Evolutionary conservation across 495 filamentous ascomycete genomes (phyloP).

Genomic region (Amorphotheca resinae): DNA sequence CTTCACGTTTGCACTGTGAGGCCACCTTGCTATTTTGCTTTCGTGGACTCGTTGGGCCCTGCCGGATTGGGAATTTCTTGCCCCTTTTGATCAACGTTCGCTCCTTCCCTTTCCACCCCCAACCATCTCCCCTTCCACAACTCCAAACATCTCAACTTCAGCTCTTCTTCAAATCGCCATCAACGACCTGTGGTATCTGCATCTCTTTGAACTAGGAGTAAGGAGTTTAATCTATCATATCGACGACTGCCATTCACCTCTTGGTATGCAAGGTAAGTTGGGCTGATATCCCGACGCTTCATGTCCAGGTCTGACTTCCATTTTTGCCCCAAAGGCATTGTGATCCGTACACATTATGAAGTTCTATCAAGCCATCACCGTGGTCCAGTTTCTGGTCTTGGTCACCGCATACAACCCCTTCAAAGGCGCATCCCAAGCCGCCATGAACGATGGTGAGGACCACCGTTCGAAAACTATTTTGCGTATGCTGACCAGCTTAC

Average conservation of each 20-base stretch:
- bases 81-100: no score
- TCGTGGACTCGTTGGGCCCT: no score
- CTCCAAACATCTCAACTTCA: background rate
- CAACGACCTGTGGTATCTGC: no score
- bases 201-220: no score
- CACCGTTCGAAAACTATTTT: background rate
- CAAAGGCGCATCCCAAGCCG: background rate
- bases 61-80: no score
- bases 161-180: no score
- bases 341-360: conserved; percentile 3
- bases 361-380: conserved; percentile 13
- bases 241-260: no score
- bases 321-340: background rate
- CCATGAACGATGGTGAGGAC: background rate
- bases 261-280: no score
- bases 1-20: no score
- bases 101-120: background rate
- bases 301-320: background rate
- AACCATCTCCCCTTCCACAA: background rate
- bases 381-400: conserved; percentile 21
- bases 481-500: background rate
- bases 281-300: no score
- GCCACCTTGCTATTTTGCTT: no score
- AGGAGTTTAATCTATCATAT: no score
- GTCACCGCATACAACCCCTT: conserved; percentile 9